Evolutionary conservation across 2,329 filamentous ascomycete genomes (phyloP).

Genomic region (Neofusicoccum umdonicola): DNA sequence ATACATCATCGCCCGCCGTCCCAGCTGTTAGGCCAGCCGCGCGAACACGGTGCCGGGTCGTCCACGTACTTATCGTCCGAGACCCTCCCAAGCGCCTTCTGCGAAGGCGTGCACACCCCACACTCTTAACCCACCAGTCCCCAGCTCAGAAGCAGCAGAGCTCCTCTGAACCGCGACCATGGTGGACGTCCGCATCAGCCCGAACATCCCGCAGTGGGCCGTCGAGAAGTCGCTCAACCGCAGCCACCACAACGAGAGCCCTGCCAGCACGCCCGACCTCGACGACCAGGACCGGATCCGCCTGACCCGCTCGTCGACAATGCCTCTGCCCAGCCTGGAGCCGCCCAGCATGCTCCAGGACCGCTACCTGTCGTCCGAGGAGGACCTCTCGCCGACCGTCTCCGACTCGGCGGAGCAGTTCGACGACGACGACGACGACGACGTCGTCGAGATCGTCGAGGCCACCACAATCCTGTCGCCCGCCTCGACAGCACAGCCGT

Average conservation of each 20-base stretch:
- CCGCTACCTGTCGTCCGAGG: constrained; percentile 39
- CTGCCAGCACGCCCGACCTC: constrained; percentile 35
- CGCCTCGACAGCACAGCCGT: constrained; percentile 20
- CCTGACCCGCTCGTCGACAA: constrained; percentile 28
- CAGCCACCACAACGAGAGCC: constrained; percentile 29
- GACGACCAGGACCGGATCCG: constrained; percentile 33
- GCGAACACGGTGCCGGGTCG: constrained; percentile 1
- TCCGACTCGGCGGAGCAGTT: constrained; percentile 29
- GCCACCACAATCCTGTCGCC: not conserved
- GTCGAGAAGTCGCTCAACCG: constrained; percentile 32
- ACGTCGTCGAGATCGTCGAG: constrained; percentile 17
- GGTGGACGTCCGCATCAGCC: constrained; percentile 6
- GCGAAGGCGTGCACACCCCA: not conserved
- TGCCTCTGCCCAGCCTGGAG: constrained; percentile 20
- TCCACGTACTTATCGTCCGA: constrained; percentile 5
- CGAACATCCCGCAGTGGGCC: constrained; percentile 37
- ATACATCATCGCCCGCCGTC: not conserved
- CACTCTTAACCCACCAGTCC: not conserved
- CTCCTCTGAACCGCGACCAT: constrained; percentile 4
- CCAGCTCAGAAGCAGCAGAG: not conserved
- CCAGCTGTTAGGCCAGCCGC: not conserved
- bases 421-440: constrained; percentile 29
- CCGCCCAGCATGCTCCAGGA: constrained; percentile 31
- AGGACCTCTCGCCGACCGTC: constrained; percentile 37
- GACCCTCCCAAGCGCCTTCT: not conserved